Evolutionary conservation across 306 rosid genomes (phyloP), one percentile per base, ranked within the genome.

Genomic region (Purshia tridentata): DNA sequence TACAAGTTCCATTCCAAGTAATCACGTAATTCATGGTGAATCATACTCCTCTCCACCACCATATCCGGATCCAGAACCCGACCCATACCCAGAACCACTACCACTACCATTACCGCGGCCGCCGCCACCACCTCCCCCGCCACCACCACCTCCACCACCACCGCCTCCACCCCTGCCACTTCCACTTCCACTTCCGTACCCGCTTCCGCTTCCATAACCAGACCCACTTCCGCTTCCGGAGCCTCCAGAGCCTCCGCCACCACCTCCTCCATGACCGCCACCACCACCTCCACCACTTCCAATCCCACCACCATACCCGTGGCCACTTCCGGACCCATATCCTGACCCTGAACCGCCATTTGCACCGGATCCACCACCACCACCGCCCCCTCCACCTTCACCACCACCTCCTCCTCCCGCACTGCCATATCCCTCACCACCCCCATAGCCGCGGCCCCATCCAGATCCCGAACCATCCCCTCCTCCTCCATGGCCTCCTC

Each of bases 51-150:
- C 73, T 65, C 82, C 80, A 7, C 76, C 73, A 22, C 92, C 95
- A 1, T 66, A 54, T 18, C 85, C 85, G 2, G 83, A 82, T 0
- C 91, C 91, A 37, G 62, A 86, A 6, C 92, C 89, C 5, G 69
- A 72, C 16, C 96, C 96, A 71, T 69, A 63, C 0, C 91, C 88
- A 3, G 79, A 86, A 6, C 93, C 90, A 12, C 82, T 64, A 3
- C 88, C 89, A 12, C 35, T 57, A 6, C 93, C 90, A 12, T 81
- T 64, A 3, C 88, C 89, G 9, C 35, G 52, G 16, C 90, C 93
- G 7, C 61, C 86, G 5, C 58, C 75, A 0, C 83, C 81, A 0
- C 84, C 78, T 0, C 87, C 81, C 0, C 88, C 84, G 0, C 92
- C 84, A 0, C 84, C 84, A 0, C 78, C 77, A 0, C 81, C 76